These are phyloP conservation scores for Fonsecaea monophora DNA, from an alignment of 2,329 filamentous ascomycete genomes.

Conservation along the genomic window DNA sequence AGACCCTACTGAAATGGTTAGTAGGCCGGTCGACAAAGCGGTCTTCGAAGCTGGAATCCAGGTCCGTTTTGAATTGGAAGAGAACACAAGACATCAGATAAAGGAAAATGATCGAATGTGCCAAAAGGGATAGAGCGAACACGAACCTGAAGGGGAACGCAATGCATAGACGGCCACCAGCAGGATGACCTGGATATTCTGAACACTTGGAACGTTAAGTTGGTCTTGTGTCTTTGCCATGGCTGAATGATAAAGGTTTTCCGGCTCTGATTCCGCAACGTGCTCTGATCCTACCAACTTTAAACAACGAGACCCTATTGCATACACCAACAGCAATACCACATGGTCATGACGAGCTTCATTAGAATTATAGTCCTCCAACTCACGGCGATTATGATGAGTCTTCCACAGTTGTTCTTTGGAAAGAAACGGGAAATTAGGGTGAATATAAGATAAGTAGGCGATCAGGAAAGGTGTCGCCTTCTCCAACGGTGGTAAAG, in stretches of 20 bases:
- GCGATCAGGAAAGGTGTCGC: constrained; percentile 11
- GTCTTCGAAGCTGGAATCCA: neutral
- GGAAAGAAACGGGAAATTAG: constrained; percentile 24
- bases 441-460: constrained; percentile 24
- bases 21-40: neutral
- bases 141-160: constrained; percentile 26
- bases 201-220: constrained; percentile 17
- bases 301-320: constrained; percentile 26
- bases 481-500: constrained; percentile 12
- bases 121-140: neutral
- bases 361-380: neutral
- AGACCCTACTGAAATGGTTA: constrained; percentile 13
- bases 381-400: constrained; percentile 7
- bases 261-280: constrained; percentile 6
- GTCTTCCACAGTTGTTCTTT: constrained; percentile 12
- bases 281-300: constrained; percentile 20
- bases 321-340: constrained; percentile 23
- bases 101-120: neutral
- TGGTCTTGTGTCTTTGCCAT: constrained; percentile 21
- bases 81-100: neutral
- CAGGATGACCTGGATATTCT: constrained; percentile 23
- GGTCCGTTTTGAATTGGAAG: neutral
- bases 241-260: constrained; percentile 19
- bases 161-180: constrained; percentile 23
- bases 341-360: constrained; percentile 11